These are phyloP conservation scores for Penicillium angulare DNA, from an alignment of 495 filamentous ascomycete genomes.

Conservation along the genomic window DNA sequence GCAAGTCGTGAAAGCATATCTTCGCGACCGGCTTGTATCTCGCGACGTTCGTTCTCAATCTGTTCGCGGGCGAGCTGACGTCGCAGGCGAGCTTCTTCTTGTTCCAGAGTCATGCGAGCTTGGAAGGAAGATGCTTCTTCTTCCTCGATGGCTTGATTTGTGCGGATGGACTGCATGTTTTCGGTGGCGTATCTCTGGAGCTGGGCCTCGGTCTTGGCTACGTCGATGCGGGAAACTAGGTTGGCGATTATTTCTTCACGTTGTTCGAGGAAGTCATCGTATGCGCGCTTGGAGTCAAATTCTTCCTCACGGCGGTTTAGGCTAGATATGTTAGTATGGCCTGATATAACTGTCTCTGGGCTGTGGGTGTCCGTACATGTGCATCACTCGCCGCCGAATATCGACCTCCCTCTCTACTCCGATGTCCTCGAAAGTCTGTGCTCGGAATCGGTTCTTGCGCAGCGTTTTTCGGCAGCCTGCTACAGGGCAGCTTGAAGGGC, in stretches of 20 bases:
- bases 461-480: conserved; percentile 82
- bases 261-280: conserved; percentile 92
- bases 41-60: conserved; percentile 62
- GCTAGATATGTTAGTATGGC: conserved; percentile 20
- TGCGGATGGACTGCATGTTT: conserved; percentile 58
- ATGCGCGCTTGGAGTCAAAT: conserved; percentile 76
- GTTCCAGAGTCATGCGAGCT: conserved; percentile 65
- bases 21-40: conserved; percentile 57
- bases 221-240: conserved; percentile 69
- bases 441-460: conserved; percentile 78
- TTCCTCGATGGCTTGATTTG: conserved; percentile 52
- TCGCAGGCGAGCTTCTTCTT: conserved; percentile 59
- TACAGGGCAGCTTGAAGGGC: conserved; percentile 87
- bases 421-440: conserved; percentile 88
- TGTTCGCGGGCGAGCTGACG: conserved; percentile 56
- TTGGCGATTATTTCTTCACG: conserved; percentile 90
- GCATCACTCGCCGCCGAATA: conserved; percentile 75
- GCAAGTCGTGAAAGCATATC: conserved; percentile 57
- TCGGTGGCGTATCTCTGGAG: conserved; percentile 65
- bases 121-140: conserved; percentile 54
- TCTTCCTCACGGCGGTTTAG: conserved; percentile 91
- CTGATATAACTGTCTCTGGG: not conserved
- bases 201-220: conserved; percentile 65
- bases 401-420: conserved; percentile 92
- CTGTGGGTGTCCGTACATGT: conserved; percentile 46